phyloP scores from a whole-genome alignment of 768 basidiomycete genomes.

The Amanita muscaria region DNA sequence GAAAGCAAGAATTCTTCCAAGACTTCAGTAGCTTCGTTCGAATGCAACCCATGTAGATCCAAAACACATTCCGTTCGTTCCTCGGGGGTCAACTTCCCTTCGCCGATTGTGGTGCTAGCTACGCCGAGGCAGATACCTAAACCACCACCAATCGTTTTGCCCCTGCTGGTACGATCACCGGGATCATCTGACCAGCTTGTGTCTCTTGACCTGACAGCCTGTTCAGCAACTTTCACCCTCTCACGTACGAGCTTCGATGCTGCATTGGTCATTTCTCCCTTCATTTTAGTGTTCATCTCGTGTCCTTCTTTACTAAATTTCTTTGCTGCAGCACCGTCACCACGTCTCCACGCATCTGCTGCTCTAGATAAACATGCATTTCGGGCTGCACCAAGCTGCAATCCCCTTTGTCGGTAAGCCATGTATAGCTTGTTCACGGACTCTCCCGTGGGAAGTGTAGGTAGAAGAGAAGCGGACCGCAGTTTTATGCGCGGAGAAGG shows the following conservation, averaged over 20 bases:
- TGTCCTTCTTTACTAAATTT: constrained; percentile 91
- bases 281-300: constrained; percentile 88
- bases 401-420: constrained; percentile 76
- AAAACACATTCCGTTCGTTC: constrained; percentile 85
- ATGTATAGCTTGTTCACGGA: constrained; percentile 77
- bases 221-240: constrained; percentile 64
- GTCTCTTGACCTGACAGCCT: constrained; percentile 66
- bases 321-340: constrained; percentile 94
- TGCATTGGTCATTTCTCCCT: constrained; percentile 73
- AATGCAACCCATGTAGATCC: constrained; percentile 90
- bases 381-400: constrained; percentile 87
- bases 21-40: constrained; percentile 88
- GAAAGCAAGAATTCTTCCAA: constrained; percentile 82
- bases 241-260: constrained; percentile 82
- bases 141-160: constrained; percentile 70
- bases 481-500: constrained; percentile 82
- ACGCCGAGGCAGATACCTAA: constrained; percentile 87
- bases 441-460: constrained; percentile 84
- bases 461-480: constrained; percentile 73
- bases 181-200: constrained; percentile 77
- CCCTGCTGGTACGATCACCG: constrained; percentile 65
- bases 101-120: constrained; percentile 49
- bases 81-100: constrained; percentile 56
- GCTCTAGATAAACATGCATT: constrained; percentile 93
- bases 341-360: constrained; percentile 91